These are phyloP conservation scores for Backusella westeae DNA, from an alignment of 192 early-diverging fungal species.

Conservation along the genomic window DNA sequence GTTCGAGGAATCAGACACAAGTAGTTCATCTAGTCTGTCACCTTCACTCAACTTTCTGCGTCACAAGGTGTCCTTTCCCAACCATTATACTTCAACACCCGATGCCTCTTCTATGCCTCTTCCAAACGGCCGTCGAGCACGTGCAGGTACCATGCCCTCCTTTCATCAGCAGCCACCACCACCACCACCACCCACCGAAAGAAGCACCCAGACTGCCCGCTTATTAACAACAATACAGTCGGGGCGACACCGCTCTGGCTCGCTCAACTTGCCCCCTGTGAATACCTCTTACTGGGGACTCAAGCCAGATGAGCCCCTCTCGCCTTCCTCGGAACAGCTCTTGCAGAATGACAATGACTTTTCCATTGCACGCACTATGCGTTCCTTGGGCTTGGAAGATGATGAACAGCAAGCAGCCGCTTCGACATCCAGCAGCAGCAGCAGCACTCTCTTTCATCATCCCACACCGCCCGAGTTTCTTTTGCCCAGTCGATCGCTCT, in stretches of 20 bases:
- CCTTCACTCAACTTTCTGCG: not conserved
- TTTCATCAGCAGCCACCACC: not conserved
- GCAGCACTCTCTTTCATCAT: not conserved
- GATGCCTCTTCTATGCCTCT: not conserved
- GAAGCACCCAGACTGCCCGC: not conserved
- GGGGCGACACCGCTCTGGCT: constrained; percentile 26
- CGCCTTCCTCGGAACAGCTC: constrained; percentile 17
- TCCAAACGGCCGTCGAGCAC: constrained; percentile 9
- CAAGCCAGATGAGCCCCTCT: constrained; percentile 10
- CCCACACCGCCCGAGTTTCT: not conserved
- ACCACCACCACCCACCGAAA: not conserved
- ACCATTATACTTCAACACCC: not conserved
- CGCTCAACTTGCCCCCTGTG: constrained; percentile 20
- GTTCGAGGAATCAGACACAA: constrained; percentile 10
- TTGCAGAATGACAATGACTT: constrained; percentile 15
- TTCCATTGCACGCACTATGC: constrained; percentile 32
- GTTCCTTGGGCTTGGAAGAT: constrained; percentile 34
- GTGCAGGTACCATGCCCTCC: constrained; percentile 36
- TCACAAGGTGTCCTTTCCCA: not conserved
- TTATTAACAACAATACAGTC: not conserved
- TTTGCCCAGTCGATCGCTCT: not conserved
- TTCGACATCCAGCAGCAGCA: not conserved
- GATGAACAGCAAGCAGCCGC: not conserved
- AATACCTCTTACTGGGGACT: not conserved
- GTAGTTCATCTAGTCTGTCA: not conserved